Conservation (phyloP, 495 filamentous ascomycete species). For the Penicillium coffeae region DNA sequence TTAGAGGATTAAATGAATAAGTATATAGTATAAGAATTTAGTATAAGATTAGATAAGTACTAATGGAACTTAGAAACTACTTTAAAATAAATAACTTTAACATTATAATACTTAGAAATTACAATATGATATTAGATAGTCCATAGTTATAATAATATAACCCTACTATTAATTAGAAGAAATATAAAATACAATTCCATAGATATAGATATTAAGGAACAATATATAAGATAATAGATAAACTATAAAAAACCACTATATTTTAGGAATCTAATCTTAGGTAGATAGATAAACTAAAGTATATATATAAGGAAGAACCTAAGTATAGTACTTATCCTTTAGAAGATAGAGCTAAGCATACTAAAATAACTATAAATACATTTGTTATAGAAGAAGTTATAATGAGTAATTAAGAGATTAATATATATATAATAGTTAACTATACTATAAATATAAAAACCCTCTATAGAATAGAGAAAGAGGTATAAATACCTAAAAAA, state of each 20-base stretch:
- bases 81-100: constrained; percentile 10
- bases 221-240: too few species aligned
- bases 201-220: too few species aligned
- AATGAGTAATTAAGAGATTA: background rate
- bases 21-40: constrained; percentile 21
- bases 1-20: constrained; percentile 17
- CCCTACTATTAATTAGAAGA: background rate
- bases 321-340: background rate
- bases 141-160: background rate
- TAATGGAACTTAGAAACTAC: constrained; percentile 20
- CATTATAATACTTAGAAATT: background rate
- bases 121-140: background rate
- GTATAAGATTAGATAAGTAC: constrained; percentile 6
- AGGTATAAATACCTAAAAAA: background rate
- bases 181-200: too few species aligned
- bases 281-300: background rate
- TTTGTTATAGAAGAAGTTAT: background rate
- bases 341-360: background rate
- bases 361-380: background rate
- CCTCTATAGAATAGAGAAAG: background rate
- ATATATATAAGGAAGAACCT: background rate
- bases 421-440: background rate
- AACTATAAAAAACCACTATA: too few species aligned
- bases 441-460: background rate
- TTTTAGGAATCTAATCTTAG: background rate